Evolutionary conservation across 257 asterid genomes (phyloP), one percentile per base, ranked within the genome.

Genomic region (Cruciata laevipes): DNA sequence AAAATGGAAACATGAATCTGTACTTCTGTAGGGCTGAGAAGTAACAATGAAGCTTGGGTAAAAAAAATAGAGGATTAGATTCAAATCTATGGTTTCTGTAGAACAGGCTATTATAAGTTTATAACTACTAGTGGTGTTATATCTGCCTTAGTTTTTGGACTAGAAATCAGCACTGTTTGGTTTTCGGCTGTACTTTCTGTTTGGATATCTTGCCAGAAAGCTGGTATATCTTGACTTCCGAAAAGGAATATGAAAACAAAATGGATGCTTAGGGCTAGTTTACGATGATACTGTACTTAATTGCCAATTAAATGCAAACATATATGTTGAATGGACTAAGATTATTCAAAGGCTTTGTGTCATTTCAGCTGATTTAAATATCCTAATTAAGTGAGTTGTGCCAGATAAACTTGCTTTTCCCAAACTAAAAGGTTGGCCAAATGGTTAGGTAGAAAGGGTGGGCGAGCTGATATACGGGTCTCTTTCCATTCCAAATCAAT

Each of bases 401-500:
- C 35, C 24, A 32, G 44, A 61, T 17, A 31, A 31, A 42, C 51
- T 44, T 74, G 70, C 65, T 69, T 74, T 68, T 42, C 56, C 38
- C 71, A 21, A 63, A 65, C 31, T 65, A 67, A 70, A 75, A 70
- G 73, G 24, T 63, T 61, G 63, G 65, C 69, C 21, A 21, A 16
- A 56, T 35, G 61, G 69, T 75, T 75, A 56, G 83, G 78, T 10
- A 61, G 69, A 75, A 69, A 72, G 21, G 47, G 44, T 32, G 63
- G 17, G 40, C 11, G 42, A 37, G 40, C 63, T 52, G 62, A 51
- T 31, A 6, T 40, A 40, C 12, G 47, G 70, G 55, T 58, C 51
- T 67, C 59, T 64, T 31, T 61, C 47, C n/a, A 7, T 42, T 56
- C 55, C 44, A 71, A 53, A 55, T 70, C 65, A 33, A 47, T 62